A percentile compares a stretch with the other conserved stretches of the same genome.
phyloP scores from a whole-genome alignment of 1,139 yeast genomes.

The Hyphopichia burtonii region DNA sequence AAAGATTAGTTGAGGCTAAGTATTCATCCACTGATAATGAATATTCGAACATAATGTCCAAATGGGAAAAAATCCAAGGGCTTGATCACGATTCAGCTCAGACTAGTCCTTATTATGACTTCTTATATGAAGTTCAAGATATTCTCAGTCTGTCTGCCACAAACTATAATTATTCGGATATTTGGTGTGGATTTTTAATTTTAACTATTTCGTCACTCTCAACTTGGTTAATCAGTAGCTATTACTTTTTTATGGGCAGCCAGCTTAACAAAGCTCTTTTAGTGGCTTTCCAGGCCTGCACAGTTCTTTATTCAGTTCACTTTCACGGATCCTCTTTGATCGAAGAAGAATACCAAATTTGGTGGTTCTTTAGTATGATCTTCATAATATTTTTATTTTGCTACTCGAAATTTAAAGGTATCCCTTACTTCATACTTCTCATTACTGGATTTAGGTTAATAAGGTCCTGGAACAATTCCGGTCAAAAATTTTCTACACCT shows the following conservation, averaged over 20 bases:
- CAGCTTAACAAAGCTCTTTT: constrained; percentile 14
- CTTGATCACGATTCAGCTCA: constrained; percentile 4
- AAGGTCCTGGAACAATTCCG: constrained; percentile 89
- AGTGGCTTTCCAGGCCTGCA: constrained; percentile 26
- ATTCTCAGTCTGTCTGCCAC: constrained; percentile 67
- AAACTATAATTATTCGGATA: constrained; percentile 59
- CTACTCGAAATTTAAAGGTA: constrained; percentile 9
- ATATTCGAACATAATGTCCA: constrained; percentile 6
- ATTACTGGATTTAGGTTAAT: constrained; percentile 53
- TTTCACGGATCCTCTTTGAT: constrained; percentile 88
- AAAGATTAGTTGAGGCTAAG: constrained; percentile 29
- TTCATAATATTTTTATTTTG: constrained; percentile 14
- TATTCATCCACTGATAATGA: constrained; percentile 12
- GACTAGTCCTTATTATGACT: constrained; percentile 29
- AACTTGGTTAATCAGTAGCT: constrained; percentile 15
- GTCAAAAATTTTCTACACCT: constrained; percentile 67
- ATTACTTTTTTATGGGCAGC: constrained; percentile 14
- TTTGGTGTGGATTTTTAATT: constrained; percentile 47
- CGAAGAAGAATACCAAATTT: constrained; percentile 95
- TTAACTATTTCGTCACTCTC: constrained; percentile 28
- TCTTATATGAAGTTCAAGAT: constrained; percentile 52
- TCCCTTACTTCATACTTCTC: constrained; percentile 23
- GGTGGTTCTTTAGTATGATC: constrained; percentile 77
- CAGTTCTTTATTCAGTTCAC: constrained; percentile 50
- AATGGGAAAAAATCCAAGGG: constrained; percentile 13